Percentiles rank a stretch among this genome's conserved stretches.
Evolutionary conservation across 805 yeast genomes (phyloP).

Genomic region (Ogataea chonburiensis): DNA sequence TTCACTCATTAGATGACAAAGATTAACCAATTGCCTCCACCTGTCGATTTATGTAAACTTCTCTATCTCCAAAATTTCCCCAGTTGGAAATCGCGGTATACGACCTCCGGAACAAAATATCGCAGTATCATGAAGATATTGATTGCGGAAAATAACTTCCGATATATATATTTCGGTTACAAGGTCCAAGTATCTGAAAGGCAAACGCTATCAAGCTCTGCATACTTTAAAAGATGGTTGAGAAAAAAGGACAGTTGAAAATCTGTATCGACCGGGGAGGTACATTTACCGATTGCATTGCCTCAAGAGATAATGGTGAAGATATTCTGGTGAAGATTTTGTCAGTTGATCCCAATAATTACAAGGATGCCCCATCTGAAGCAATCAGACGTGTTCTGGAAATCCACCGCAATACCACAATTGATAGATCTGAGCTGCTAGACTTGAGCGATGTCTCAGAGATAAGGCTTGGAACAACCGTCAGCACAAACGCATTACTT

Average conservation of each 20-base stretch:
- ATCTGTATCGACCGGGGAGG: conserved; percentile 61
- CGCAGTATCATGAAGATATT: neutral
- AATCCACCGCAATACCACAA: conserved; percentile 45
- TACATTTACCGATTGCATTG: conserved; percentile 77
- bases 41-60: neutral
- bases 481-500: conserved; percentile 89
- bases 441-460: conserved; percentile 61
- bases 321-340: conserved; percentile 72
- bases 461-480: conserved; percentile 88
- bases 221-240: conserved; percentile 1
- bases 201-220: no score
- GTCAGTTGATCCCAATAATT: conserved; percentile 85
- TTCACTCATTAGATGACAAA: conserved; percentile 2
- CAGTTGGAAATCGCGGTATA: neutral
- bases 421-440: conserved; percentile 57
- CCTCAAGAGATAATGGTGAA: conserved; percentile 47
- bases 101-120: neutral
- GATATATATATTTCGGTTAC: neutral
- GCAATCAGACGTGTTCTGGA: conserved; percentile 81
- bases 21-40: no score
- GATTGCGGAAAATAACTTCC: conserved; percentile 2
- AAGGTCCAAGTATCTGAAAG: no score
- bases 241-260: neutral
- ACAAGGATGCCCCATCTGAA: conserved; percentile 86
- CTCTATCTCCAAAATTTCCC: conserved; percentile 1